phyloP scores from a whole-genome alignment of 2,329 filamentous ascomycete species.

The Rhynchosporium agropyri region DNA sequence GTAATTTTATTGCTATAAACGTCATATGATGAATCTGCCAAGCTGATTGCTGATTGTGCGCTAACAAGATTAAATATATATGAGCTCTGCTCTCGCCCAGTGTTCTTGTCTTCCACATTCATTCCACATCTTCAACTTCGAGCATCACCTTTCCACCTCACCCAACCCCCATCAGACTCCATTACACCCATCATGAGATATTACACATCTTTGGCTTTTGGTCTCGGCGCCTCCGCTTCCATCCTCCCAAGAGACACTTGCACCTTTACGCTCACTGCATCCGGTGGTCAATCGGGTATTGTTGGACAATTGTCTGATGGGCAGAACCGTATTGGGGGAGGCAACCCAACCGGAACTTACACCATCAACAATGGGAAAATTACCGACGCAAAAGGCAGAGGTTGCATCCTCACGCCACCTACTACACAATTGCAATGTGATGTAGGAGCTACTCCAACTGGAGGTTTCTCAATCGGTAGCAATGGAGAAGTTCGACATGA shows the following conservation, averaged over 20 bases:
- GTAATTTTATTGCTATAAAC: background rate
- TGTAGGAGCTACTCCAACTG: conserved; percentile 50
- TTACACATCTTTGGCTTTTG: conserved; percentile 40
- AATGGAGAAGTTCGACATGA: conserved; percentile 56
- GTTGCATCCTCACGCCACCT: conserved; percentile 56
- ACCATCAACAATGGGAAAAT: conserved; percentile 56
- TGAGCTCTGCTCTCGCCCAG: background rate
- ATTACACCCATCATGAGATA: conserved; percentile 45
- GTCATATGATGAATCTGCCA: background rate
- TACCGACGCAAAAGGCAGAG: conserved; percentile 56
- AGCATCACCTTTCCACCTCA: background rate
- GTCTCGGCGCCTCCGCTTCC: conserved; percentile 45
- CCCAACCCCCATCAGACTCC: background rate
- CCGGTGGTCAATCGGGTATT: conserved; percentile 51
- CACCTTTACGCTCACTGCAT: conserved; percentile 55
- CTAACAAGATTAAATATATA: background rate
- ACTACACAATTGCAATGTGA: conserved; percentile 47
- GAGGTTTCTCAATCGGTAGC: conserved; percentile 58
- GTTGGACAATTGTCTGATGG: conserved; percentile 63
- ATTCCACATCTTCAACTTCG: background rate
- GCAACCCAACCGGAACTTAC: conserved; percentile 51
- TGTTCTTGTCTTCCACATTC: background rate
- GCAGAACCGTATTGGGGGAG: conserved; percentile 59
- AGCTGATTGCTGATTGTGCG: background rate
- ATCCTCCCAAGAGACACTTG: conserved; percentile 45